A percentile compares a stretch with the other conserved stretches of the same genome.
Evolutionary conservation across 228 moss, liverwort and hornwort genomes (phyloP).

Genomic region (Sphagnum magellanicum): DNA sequence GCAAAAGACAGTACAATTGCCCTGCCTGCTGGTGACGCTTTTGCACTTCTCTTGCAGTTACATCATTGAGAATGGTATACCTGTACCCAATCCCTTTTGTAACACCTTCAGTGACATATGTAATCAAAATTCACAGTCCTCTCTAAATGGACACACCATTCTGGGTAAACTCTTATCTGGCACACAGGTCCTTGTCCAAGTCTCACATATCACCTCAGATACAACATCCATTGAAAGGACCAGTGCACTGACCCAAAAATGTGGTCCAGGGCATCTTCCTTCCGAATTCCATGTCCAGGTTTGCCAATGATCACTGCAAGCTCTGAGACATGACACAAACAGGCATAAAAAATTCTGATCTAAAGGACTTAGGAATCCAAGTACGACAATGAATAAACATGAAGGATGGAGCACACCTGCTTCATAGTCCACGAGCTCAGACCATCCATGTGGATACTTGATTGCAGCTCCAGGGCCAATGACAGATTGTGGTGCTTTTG

Average conservation of each 20-base stretch:
- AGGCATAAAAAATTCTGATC: not conserved
- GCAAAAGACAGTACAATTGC: not conserved
- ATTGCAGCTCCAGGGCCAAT: slow-evolving; percentile 85
- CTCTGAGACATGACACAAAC: slow-evolving; percentile 26
- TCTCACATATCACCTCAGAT: too few relatives aligned
- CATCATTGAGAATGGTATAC: slow-evolving; percentile 84
- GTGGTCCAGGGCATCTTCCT: slow-evolving; percentile 58
- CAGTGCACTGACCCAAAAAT: slow-evolving; percentile 59
- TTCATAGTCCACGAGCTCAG: slow-evolving; percentile 88
- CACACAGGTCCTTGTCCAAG: too few relatives aligned
- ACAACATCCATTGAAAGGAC: not conserved
- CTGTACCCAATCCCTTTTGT: slow-evolving; percentile 17
- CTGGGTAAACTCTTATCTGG: too few relatives aligned
- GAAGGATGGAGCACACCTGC: slow-evolving; percentile 42
- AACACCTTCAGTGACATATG: too few relatives aligned
- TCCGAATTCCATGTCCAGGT: slow-evolving; percentile 60
- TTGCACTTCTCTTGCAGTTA: slow-evolving; percentile 87
- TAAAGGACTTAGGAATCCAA: not conserved
- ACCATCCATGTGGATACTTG: slow-evolving; percentile 89
- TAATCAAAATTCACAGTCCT: too few relatives aligned
- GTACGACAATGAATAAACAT: not conserved
- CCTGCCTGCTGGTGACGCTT: slow-evolving; percentile 92
- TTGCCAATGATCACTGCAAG: slow-evolving; percentile 80
- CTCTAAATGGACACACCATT: too few relatives aligned
- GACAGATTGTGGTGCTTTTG: slow-evolving; percentile 91